A percentile compares a stretch with the other conserved stretches of the same genome.
Conservation (phyloP, 192 early-diverging fungal genomes). For the Phycomyces blakesleeanus region DNA sequence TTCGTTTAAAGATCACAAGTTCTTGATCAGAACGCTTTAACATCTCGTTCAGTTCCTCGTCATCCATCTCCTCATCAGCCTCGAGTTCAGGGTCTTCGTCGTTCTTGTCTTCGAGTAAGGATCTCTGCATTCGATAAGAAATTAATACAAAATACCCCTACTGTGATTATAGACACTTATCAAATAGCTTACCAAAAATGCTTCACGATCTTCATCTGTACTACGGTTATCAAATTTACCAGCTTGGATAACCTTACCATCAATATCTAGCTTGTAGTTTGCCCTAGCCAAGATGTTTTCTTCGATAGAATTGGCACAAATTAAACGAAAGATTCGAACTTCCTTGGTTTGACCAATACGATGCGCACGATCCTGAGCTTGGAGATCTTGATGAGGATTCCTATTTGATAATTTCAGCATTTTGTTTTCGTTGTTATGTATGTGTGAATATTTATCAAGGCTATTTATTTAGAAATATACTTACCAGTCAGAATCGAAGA, state of each 20-base stretch:
- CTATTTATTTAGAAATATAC: neutral
- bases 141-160: neutral
- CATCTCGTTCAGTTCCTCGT: conserved; percentile 93
- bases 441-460: neutral
- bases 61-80: conserved; percentile 71
- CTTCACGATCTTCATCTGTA: conserved; percentile 89
- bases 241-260: conserved; percentile 98
- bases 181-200: conserved; percentile 54
- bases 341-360: conserved; percentile 99
- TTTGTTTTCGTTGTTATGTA: neutral
- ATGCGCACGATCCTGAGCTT: conserved; percentile 99
- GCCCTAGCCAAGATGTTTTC: conserved; percentile 91
- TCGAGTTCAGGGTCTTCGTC: conserved; percentile 66
- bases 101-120: conserved; percentile 80
- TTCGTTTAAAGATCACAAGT: conserved; percentile 61
- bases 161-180: conserved; percentile 40
- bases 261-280: conserved; percentile 94
- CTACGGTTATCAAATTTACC: conserved; percentile 99
- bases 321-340: conserved; percentile 90
- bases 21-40: conserved; percentile 87
- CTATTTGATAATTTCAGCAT: conserved; percentile 11
- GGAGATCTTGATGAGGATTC: conserved; percentile 97
- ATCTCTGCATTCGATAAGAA: conserved; percentile 40
- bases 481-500: conserved; percentile 98
- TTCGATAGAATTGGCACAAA: conserved; percentile 89